Conservation (phyloP, 78 protist species). For the Mantamonas sphyraenae region DNA sequence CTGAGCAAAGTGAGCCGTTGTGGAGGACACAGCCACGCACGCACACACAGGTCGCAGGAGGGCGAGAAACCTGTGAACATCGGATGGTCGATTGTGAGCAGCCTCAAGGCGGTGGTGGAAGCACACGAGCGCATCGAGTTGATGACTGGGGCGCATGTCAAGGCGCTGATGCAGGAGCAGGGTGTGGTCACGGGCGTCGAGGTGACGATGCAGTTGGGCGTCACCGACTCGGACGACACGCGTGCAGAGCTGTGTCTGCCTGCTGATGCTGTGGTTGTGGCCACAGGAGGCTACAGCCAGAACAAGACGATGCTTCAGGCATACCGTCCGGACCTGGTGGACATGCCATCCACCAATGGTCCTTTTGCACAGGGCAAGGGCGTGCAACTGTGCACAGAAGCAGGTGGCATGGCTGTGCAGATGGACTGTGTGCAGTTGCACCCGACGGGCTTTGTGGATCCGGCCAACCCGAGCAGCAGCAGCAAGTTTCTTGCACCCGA, state of each 20-base stretch:
- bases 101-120: no score
- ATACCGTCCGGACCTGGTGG: constrained; percentile 28
- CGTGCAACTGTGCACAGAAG: constrained; percentile 31
- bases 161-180: constrained; percentile 6
- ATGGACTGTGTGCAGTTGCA: constrained; percentile 69
- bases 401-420: no score
- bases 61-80: constrained; percentile 31
- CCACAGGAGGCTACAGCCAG: constrained; percentile 66
- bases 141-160: no score
- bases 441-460: constrained; percentile 79
- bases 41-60: constrained; percentile 37
- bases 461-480: constrained; percentile 30
- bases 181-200: neutral
- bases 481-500: constrained; percentile 66
- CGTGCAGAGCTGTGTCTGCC: no score
- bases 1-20: constrained; percentile 6
- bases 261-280: constrained; percentile 49
- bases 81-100: constrained; percentile 37
- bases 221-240: no score
- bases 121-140: no score
- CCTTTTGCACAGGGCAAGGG: no score
- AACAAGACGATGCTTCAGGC: constrained; percentile 20
- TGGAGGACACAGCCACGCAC: constrained; percentile 40
- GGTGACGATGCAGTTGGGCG: no score
- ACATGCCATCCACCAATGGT: constrained; percentile 80